Percentiles rank a stretch among this genome's conserved stretches.
These are phyloP conservation scores for Dryas integrifolia DNA, from an alignment of 331 rosid species.

Conservation along the genomic window DNA sequence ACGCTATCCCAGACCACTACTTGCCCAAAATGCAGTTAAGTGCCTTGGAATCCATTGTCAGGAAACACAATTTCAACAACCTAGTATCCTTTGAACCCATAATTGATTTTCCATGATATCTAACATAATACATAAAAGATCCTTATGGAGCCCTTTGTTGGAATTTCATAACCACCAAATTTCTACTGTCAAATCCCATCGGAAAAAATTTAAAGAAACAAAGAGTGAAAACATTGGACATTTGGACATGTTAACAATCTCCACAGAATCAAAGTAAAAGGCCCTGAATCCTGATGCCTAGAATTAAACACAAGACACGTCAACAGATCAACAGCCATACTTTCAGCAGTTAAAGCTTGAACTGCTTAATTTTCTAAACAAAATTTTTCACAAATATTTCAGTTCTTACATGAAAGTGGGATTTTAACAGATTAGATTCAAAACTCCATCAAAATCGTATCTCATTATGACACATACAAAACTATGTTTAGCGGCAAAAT, in stretches of 20 bases:
- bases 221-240: not conserved
- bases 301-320: not conserved
- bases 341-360: not conserved
- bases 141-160: not conserved
- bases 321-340: not conserved
- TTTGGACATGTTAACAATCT: too few species aligned
- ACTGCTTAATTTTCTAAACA: not conserved
- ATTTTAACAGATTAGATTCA: not conserved
- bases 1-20: too few species aligned
- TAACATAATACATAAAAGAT: not conserved
- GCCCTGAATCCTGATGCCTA: not conserved
- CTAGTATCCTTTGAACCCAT: not conserved
- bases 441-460: not conserved
- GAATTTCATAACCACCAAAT: not conserved
- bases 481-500: not conserved
- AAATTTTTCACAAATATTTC: not conserved
- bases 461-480: not conserved
- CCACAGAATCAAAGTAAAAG: too few species aligned
- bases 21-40: too few species aligned
- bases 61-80: too few species aligned
- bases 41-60: too few species aligned
- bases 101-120: not conserved
- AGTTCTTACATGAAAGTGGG: not conserved
- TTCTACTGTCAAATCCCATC: not conserved
- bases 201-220: not conserved